Evolutionary conservation across 495 filamentous ascomycete genomes (phyloP).

Genomic region (Podospora conica): DNA sequence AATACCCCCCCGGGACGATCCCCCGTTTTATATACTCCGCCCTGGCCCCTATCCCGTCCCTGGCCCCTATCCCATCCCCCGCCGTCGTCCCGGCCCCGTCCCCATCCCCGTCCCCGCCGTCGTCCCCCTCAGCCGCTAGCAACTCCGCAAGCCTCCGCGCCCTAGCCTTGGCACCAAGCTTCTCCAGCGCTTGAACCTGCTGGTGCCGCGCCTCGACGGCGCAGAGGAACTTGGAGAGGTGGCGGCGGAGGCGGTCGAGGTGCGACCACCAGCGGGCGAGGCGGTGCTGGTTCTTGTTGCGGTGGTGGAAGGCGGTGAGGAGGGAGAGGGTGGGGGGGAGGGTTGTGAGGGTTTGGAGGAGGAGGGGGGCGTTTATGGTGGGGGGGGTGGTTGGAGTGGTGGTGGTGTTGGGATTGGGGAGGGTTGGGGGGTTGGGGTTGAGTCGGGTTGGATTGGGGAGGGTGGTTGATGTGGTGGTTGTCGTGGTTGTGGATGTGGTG

Average conservation of each 20-base stretch:
- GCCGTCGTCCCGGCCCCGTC: slow-evolving; percentile 4
- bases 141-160: neutral
- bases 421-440: neutral
- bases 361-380: neutral
- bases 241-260: slow-evolving; percentile 60
- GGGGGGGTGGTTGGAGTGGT: no score
- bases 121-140: slow-evolving; percentile 10
- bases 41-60: slow-evolving; percentile 12
- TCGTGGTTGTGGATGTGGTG: neutral
- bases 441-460: no score
- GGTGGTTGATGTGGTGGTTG: neutral
- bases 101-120: slow-evolving; percentile 5
- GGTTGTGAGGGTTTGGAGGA: slow-evolving; percentile 5
- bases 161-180: neutral
- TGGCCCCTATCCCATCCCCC: slow-evolving; percentile 10
- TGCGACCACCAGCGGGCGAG: slow-evolving; percentile 66
- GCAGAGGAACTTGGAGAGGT: slow-evolving; percentile 45
- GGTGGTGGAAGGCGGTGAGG: slow-evolving; percentile 63
- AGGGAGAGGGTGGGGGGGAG: slow-evolving; percentile 28
- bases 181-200: slow-evolving; percentile 12
- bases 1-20: slow-evolving; percentile 28
- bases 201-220: slow-evolving; percentile 28
- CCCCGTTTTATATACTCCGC: slow-evolving; percentile 15
- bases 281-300: slow-evolving; percentile 78
- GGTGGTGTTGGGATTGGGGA: neutral